Percentiles rank a stretch among this genome's conserved stretches.
These are phyloP conservation scores for Torulaspora delbrueckii DNA, from an alignment of 805 yeast species.

Conservation along the genomic window DNA sequence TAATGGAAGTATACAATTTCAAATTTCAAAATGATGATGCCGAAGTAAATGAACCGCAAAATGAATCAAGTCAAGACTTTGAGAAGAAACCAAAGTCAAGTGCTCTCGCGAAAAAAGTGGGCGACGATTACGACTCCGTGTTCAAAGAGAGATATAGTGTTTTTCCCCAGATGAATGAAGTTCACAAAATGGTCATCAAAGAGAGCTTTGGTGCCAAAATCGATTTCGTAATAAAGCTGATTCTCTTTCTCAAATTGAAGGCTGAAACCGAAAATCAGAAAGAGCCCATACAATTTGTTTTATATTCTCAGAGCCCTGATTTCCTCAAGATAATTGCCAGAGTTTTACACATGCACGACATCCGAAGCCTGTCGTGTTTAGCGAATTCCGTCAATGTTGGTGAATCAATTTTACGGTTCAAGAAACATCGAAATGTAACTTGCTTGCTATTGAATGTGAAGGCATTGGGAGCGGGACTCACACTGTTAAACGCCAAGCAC, in stretches of 20 bases:
- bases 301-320: conserved; percentile 87
- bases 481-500: conserved; percentile 87
- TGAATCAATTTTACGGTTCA: conserved; percentile 46
- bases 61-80: conserved; percentile 4
- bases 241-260: conserved; percentile 53
- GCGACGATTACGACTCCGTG: conserved; percentile 2
- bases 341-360: conserved; percentile 57
- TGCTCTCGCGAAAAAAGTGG: neutral
- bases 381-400: conserved; percentile 44
- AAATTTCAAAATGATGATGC: conserved; percentile 39
- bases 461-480: conserved; percentile 86
- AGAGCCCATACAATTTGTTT: conserved; percentile 62
- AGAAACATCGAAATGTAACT: conserved; percentile 56
- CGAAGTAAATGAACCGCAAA: neutral
- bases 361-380: conserved; percentile 38
- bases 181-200: conserved; percentile 41
- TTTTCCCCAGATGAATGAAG: conserved; percentile 39
- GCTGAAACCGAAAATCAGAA: conserved; percentile 37
- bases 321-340: conserved; percentile 60
- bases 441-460: conserved; percentile 82
- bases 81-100: neutral
- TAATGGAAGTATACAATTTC: conserved; percentile 60
- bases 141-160: conserved; percentile 23
- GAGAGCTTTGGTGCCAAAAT: conserved; percentile 78
- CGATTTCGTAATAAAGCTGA: conserved; percentile 72